Base-by-base conservation (phyloP, 495 filamentous ascomycete genomes). In the Aspergillus incahuasiensis region DNA sequence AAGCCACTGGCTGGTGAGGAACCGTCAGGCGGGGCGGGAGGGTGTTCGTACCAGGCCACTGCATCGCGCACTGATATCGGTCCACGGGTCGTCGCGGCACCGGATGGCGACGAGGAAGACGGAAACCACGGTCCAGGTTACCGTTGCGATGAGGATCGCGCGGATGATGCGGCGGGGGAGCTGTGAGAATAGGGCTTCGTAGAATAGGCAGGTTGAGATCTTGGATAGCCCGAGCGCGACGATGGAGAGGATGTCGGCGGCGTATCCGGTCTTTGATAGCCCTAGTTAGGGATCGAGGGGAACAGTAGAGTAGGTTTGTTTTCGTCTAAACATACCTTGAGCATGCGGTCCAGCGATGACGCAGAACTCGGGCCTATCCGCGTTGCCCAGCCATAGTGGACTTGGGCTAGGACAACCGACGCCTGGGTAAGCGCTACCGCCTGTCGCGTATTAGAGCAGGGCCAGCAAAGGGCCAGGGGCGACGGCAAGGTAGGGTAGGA, bases 1-100 rank as follows among this genome's bases (percentile, higher is more conserved):
- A 30, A 30, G 28, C 12, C 18, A 12, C n/a, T n/a, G n/a, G n/a
- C n/a, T n/a, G n/a, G n/a, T n/a, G n/a, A n/a, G n/a, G n/a, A n/a
- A n/a, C n/a, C n/a, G n/a, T n/a, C n/a, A n/a, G n/a, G n/a, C n/a
- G n/a, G n/a, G n/a, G n/a, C n/a, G n/a, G n/a, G n/a, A n/a, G 41
- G 4, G n/a, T 13, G 24, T 1, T 21, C 34, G 51, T 48, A 67
- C 65, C 24, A 67, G 39, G 3, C 21, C 19, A 6, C 9, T 1
- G 21, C 65, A 67, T 16, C 55, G 34, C 0, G 39, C 32, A 24
- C 52, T 60, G 22, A 67, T 61, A 32, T 67, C 59, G 6, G 44
- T 16, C 64, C 64, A 67, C 0, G 64, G 64, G 11, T 55, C 15
- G 15, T 5, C 21, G 24, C 42, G 43, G 25, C 64, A 67, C 1